Base-by-base conservation (phyloP, 2,329 filamentous ascomycete species). In the Cercospora berteroae region DNA sequence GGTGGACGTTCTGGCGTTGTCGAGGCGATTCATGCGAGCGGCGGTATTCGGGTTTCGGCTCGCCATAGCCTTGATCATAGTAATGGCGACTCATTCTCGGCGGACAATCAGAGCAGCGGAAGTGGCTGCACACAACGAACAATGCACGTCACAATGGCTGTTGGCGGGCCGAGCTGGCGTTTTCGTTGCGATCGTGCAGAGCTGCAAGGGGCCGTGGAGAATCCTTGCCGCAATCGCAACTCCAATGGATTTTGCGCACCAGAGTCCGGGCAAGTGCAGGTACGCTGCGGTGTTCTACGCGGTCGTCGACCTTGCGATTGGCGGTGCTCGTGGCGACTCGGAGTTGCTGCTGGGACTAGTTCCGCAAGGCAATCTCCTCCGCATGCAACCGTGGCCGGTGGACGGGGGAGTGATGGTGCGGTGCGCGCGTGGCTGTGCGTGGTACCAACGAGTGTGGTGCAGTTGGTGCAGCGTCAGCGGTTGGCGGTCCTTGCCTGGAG, bases 51-150 rank as follows among this genome's bases (percentile, higher is more conserved):
- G 69, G 66, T 18, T 65, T 64, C 59, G 60, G 58, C 55, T 57
- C 67, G 27, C 67, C 65, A 64, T 71, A 59, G 20, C 63, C 69
- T 36, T 50, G 50, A 59, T 68, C 66, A 50, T 65, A 64, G 68
- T 69, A 67, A 60, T 64, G 62, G 56, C 66, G 67, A 64, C 61
- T 71, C 70, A 71, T 70, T 8, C 56, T 52, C 42, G 61, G 56
- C 64, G 27, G 39, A 42, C 36, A 62, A 44, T 65, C 66, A 61
- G 36, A 39, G 36, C 36, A 39, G 36, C 36, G 36, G 36, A n/a
- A 39, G 36, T 39, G 36, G 36, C 36, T n/a, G 64, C 61, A 57
- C 52, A 59, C 60, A 29, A 31, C 39, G 59, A 27, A 29, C 31
- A 25, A 29, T 44, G 60, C 18, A 60, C n/a, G 31, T 61, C 44